Evolutionary conservation across 306 rosid genomes (phyloP).

Genomic region (Rosa rugosa): DNA sequence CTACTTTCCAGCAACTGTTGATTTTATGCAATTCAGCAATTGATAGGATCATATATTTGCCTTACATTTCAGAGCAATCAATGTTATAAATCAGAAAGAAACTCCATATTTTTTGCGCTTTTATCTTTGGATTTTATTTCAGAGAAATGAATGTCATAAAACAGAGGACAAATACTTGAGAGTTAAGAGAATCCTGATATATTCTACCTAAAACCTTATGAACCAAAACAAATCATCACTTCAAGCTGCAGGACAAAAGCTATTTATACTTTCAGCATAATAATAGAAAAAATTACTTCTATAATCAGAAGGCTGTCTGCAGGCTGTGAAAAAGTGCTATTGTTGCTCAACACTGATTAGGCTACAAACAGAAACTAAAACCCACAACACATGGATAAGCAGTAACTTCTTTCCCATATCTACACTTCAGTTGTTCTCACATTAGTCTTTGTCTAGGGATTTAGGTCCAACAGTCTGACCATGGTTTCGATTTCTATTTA

Average conservation of each 20-base stretch:
- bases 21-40: too few relatives aligned
- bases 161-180: too few relatives aligned
- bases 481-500: not conserved
- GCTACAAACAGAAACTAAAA: not conserved
- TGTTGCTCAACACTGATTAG: not conserved
- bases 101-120: not conserved
- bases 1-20: too few relatives aligned
- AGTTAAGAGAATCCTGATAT: not conserved
- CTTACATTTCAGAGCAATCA: too few relatives aligned
- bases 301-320: not conserved
- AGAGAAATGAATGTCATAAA: too few relatives aligned
- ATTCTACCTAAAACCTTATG: too few relatives aligned
- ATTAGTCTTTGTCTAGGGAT: not conserved
- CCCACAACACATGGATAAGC: not conserved
- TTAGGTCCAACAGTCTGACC: not conserved
- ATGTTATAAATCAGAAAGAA: too few relatives aligned
- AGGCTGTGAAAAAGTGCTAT: not conserved
- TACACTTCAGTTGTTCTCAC: not conserved
- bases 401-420: not conserved
- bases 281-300: not conserved
- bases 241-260: not conserved
- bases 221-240: not conserved
- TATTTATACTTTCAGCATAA: not conserved
- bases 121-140: not conserved
- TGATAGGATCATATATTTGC: too few relatives aligned